phyloP scores from a whole-genome alignment of 2,329 filamentous ascomycete genomes.

The Cladorrhinum sp. region DNA sequence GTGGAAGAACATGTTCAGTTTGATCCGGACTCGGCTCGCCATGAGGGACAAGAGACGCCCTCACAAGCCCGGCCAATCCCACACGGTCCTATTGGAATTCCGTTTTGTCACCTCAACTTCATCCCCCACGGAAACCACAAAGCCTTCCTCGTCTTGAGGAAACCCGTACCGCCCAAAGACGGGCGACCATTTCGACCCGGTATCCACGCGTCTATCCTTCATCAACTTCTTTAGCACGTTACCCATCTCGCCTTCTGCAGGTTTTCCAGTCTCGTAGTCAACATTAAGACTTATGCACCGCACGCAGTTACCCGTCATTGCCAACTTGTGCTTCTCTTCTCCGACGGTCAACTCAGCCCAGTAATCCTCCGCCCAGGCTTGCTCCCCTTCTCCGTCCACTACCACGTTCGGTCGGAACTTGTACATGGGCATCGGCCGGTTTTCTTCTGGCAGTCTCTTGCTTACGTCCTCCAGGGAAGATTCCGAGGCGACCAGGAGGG shows the following conservation, averaged over 20 bases:
- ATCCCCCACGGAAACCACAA: conserved; percentile 22
- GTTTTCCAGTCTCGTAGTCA: conserved; percentile 63
- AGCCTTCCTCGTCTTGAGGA: conserved; percentile 33
- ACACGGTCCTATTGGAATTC: conserved; percentile 53
- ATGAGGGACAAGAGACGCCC: too few species aligned
- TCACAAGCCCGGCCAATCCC: conserved; percentile 44
- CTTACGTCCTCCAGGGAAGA: conserved; percentile 68
- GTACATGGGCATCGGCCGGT: conserved; percentile 55
- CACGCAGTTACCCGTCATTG: conserved; percentile 66
- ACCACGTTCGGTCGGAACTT: conserved; percentile 75
- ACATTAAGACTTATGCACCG: conserved; percentile 69
- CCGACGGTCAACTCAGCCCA: conserved; percentile 59
- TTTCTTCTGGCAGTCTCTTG: conserved; percentile 47
- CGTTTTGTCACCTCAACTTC: conserved; percentile 51
- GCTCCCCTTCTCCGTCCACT: conserved; percentile 52
- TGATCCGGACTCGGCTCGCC: too few species aligned
- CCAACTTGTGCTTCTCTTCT: conserved; percentile 44
- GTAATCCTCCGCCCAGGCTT: conserved; percentile 65
- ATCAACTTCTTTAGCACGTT: conserved; percentile 66
- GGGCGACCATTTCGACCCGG: conserved; percentile 64
- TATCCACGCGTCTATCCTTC: conserved; percentile 67
- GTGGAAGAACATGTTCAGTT: too few species aligned
- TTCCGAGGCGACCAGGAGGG: conserved; percentile 69
- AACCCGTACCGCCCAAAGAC: conserved; percentile 74
- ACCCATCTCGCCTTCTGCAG: conserved; percentile 55